Base-by-base conservation (phyloP, 371 early-diverging fungal genomes). In the Actinomortierella wolfii region DNA sequence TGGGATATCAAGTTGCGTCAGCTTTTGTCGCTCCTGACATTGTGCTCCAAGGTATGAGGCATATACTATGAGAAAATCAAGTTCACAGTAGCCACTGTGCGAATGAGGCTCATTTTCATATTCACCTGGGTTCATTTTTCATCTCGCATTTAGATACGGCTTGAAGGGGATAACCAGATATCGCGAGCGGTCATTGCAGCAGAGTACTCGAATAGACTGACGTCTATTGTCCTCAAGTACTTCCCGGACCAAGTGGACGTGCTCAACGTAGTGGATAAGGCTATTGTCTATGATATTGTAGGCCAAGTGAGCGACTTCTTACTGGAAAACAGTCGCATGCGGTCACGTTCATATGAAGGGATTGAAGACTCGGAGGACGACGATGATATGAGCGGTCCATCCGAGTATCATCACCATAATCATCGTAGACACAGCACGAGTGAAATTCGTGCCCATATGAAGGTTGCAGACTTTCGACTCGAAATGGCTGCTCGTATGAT, bases 401-500 rank as follows among this genome's bases (percentile, higher is more conserved):
- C 26, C 44, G 67, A 69, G 14, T 13, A 26, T 28, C 59, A 54
- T 42, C 66, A 61, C 4, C n/a, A n/a, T n/a, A n/a, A n/a, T n/a
- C n/a, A n/a, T n/a, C n/a, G n/a, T n/a, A n/a, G n/a, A n/a, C n/a
- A n/a, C n/a, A n/a, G n/a, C n/a, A n/a, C n/a, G n/a, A n/a, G n/a
- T n/a, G 61, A 61, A 25, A 23, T 61, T 39, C 57, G 57, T 25
- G 76, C 73, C 45, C 76, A 76, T 55, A 64, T 67, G 58, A 76
- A 76, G 48, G 68, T 67, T 61, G 63, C 77, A 2, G 71, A 64
- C 41, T 63, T 78, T 23, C 60, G 78, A 50, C 56, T 78, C 6
- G 77, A 76, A 34, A 77, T 78, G 55, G 77, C 79, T 7, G 67
- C 57, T 14, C 64, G 79, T n/a, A 24, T 78, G 51, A 69, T 78